A percentile compares a stretch with the other conserved stretches of the same genome.
phyloP scores from a whole-genome alignment of 2,329 filamentous ascomycete genomes.

The Exophiala alcalophila region DNA sequence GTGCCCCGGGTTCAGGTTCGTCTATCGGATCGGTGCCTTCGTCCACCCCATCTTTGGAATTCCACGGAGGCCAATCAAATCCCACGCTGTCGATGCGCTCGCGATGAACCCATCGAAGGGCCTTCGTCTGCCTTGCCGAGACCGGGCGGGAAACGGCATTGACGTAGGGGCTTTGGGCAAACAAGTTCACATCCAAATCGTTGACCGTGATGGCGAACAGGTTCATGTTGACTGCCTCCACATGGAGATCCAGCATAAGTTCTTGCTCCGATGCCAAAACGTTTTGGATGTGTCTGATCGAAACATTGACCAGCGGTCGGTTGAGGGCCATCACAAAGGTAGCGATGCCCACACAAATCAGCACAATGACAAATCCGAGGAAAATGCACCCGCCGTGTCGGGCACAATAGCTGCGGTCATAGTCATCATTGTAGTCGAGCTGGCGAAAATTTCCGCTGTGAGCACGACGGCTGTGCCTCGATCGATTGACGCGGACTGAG shows the following conservation, averaged over 20 bases:
- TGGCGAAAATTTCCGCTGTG: conserved; percentile 61
- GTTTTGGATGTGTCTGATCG: conserved; percentile 77
- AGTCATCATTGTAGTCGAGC: conserved; percentile 69
- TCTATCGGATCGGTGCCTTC: conserved; percentile 62
- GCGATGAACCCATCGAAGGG: conserved; percentile 29
- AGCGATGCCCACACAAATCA: conserved; percentile 80
- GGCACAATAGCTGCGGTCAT: conserved; percentile 62
- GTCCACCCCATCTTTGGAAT: conserved; percentile 43
- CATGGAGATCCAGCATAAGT: conserved; percentile 86
- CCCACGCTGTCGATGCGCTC: conserved; percentile 20
- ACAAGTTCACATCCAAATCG: conserved; percentile 85
- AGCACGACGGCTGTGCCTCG: conserved; percentile 54
- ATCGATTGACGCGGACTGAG: conserved; percentile 61
- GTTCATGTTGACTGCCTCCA: conserved; percentile 88
- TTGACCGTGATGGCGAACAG: conserved; percentile 82
- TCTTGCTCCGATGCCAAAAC: conserved; percentile 93
- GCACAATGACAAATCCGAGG: conserved; percentile 73
- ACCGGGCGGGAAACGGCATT: conserved; percentile 45
- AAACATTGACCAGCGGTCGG: conserved; percentile 76
- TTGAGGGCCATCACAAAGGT: conserved; percentile 90
- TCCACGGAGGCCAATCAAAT: conserved; percentile 24
- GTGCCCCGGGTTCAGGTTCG: conserved; percentile 59
- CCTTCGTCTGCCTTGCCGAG: conserved; percentile 28
- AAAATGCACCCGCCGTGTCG: conserved; percentile 84
- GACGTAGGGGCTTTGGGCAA: conserved; percentile 88